Conservation (phyloP, 768 basidiomycete species). For the Clavulina sp. region DNA sequence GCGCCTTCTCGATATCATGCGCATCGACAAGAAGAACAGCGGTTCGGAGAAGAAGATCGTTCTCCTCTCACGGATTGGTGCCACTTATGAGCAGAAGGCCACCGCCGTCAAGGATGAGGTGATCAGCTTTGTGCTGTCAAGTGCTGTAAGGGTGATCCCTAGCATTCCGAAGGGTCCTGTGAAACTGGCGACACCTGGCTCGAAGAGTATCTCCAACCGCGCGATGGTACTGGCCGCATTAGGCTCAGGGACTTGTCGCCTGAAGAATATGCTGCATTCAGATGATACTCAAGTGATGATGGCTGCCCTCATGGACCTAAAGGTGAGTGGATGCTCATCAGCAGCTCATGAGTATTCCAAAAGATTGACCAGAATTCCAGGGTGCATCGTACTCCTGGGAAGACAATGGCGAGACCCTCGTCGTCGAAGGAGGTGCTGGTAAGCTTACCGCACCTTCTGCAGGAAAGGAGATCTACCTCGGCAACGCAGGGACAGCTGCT, state of each 20-base stretch:
- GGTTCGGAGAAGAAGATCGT: slow-evolving; percentile 89
- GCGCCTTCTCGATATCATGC: slow-evolving; percentile 82
- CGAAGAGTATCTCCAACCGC: slow-evolving; percentile 91
- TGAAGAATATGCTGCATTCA: slow-evolving; percentile 85
- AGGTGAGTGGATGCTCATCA: slow-evolving; percentile 30
- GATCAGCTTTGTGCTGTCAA: slow-evolving; percentile 66
- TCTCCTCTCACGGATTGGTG: slow-evolving; percentile 76
- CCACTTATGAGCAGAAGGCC: slow-evolving; percentile 81
- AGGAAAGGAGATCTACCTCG: slow-evolving; percentile 83
- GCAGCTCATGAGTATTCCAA: not conserved
- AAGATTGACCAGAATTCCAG: slow-evolving; percentile 22
- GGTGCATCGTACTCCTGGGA: slow-evolving; percentile 91
- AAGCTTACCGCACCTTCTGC: slow-evolving; percentile 55
- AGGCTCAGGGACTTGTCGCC: slow-evolving; percentile 67
- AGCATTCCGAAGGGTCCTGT: slow-evolving; percentile 39
- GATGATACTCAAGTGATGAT: slow-evolving; percentile 99
- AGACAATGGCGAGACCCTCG: slow-evolving; percentile 87
- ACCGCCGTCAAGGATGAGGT: slow-evolving; percentile 66
- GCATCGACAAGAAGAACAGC: slow-evolving; percentile 93
- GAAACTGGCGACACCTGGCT: slow-evolving; percentile 84
- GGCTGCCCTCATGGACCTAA: slow-evolving; percentile 74
- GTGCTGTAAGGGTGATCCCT: slow-evolving; percentile 59
- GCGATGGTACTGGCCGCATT: slow-evolving; percentile 87
- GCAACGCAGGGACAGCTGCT: slow-evolving; percentile 94
- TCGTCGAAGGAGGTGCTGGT: slow-evolving; percentile 79